phyloP scores from a whole-genome alignment of 169 alveolate species.

The Plasmodium sp. region DNA sequence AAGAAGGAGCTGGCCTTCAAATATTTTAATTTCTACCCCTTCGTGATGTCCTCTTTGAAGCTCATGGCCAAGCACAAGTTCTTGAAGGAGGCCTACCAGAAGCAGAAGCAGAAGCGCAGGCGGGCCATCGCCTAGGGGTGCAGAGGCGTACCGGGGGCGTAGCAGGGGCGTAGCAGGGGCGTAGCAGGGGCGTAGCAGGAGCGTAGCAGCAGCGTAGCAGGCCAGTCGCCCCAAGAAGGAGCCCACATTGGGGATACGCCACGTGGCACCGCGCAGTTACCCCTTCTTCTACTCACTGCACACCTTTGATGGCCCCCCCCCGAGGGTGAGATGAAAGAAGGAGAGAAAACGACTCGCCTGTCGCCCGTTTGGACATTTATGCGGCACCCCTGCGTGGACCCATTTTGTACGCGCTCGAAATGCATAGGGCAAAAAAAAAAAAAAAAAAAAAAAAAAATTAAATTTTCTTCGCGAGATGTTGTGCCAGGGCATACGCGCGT shows the following conservation, averaged over 20 bases:
- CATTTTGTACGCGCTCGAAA: too few relatives aligned
- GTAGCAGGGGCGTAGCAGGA: neutral
- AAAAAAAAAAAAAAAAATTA: too few relatives aligned
- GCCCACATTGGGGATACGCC: too few relatives aligned
- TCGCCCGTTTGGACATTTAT: too few relatives aligned
- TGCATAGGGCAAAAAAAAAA: too few relatives aligned
- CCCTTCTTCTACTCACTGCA: neutral
- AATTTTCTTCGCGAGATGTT: neutral
- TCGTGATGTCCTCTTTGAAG: slow-evolving; percentile 40
- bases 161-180: too few relatives aligned
- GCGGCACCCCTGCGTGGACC: too few relatives aligned
- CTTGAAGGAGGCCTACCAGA: slow-evolving; percentile 26
- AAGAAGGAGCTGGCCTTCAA: slow-evolving; percentile 49
- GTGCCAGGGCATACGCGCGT: neutral
- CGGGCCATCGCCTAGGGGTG: neutral
- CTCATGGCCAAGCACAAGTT: slow-evolving; percentile 58
- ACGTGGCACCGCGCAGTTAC: too few relatives aligned
- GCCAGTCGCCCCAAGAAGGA: neutral
- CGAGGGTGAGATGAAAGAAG: slow-evolving; percentile 1
- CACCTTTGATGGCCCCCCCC: neutral
- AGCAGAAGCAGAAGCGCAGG: slow-evolving; percentile 8
- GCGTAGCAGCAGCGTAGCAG: neutral
- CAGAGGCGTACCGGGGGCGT: neutral
- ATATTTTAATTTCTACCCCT: slow-evolving; percentile 44
- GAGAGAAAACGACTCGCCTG: too few relatives aligned